Conservation (phyloP, 345 rosid genomes). For the Gossypium raimondii region DNA sequence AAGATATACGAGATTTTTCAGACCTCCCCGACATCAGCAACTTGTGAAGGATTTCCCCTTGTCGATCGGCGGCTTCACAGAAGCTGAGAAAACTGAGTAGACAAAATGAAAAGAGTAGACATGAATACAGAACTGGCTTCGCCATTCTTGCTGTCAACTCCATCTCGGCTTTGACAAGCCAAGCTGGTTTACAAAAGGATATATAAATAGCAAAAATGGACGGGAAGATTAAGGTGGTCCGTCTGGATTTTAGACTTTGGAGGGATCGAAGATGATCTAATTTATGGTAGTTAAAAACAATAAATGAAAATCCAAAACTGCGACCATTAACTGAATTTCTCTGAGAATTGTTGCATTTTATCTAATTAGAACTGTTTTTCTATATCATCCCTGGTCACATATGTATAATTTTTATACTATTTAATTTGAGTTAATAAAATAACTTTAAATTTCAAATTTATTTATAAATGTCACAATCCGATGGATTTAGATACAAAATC, state of each 20-base stretch:
- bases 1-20: not conserved
- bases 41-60: not conserved
- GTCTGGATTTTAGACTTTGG: not conserved
- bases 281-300: not conserved
- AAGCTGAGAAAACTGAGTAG: not conserved
- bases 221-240: not conserved
- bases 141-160: not conserved
- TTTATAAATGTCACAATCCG: too few species aligned
- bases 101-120: not conserved
- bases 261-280: not conserved
- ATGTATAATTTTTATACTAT: not conserved
- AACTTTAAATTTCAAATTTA: too few species aligned
- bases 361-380: too few species aligned
- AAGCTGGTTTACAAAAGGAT: not conserved
- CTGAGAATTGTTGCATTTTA: too few species aligned
- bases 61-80: not conserved
- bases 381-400: too few species aligned
- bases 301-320: not conserved
- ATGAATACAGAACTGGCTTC: not conserved
- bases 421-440: not conserved
- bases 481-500: too few species aligned
- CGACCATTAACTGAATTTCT: not conserved
- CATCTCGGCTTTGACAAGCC: not conserved
- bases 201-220: not conserved
- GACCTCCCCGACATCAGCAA: not conserved